Conservation (phyloP, 108 stramenopile species). For the Skeletonema potamos region DNA sequence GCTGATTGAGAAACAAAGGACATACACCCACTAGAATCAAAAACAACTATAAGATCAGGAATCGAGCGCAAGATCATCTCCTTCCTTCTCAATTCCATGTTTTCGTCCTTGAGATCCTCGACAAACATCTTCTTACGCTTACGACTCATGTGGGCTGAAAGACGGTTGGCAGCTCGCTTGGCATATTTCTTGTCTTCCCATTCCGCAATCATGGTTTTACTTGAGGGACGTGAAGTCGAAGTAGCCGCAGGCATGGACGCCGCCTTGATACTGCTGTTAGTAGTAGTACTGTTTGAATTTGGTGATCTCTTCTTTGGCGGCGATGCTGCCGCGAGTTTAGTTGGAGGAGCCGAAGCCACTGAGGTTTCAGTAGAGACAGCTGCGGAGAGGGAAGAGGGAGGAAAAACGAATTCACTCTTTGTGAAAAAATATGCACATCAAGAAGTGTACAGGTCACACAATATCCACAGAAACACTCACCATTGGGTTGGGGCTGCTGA, state of each 20-base stretch:
- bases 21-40: slow-evolving; percentile 79
- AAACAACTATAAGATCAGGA: slow-evolving; percentile 84
- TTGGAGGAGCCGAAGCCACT: neutral
- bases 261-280: neutral
- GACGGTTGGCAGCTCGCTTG: slow-evolving; percentile 84
- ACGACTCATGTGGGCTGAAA: slow-evolving; percentile 90
- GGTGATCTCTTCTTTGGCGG: neutral
- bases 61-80: slow-evolving; percentile 80
- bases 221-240: neutral
- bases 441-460: neutral
- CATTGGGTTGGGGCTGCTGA: neutral
- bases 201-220: slow-evolving; percentile 20
- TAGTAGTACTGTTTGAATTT: neutral
- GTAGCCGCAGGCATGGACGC: neutral
- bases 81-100: slow-evolving; percentile 74
- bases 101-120: slow-evolving; percentile 91
- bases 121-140: slow-evolving; percentile 94
- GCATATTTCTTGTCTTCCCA: slow-evolving; percentile 71
- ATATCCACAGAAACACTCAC: neutral
- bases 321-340: neutral
- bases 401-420: neutral
- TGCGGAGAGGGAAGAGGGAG: neutral
- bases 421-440: neutral
- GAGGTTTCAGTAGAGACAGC: neutral
- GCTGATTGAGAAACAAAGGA: slow-evolving; percentile 76